A percentile compares a stretch with the other conserved stretches of the same genome.
Conservation (phyloP, 2,329 filamentous ascomycete genomes). For the Ramularia endophylla region DNA sequence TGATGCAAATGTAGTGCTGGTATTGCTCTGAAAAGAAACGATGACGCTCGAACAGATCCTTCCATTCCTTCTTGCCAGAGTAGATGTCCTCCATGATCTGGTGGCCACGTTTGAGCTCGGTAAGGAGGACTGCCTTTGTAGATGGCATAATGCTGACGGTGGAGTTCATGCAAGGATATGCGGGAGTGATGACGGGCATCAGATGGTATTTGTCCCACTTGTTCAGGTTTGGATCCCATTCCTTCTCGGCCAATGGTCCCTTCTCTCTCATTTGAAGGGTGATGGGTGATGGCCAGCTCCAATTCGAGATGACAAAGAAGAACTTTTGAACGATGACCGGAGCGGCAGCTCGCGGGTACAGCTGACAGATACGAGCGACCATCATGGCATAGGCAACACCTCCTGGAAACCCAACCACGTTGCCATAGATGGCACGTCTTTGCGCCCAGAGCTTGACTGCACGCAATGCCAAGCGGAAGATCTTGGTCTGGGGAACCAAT, state of each 20-base stretch:
- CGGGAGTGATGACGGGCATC: slow-evolving; percentile 98
- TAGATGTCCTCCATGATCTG: slow-evolving; percentile 77
- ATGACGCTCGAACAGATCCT: slow-evolving; percentile 81
- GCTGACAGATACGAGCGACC: slow-evolving; percentile 88
- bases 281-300: slow-evolving; percentile 93
- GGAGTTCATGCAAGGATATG: slow-evolving; percentile 96
- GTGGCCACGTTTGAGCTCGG: slow-evolving; percentile 72
- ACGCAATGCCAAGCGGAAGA: slow-evolving; percentile 81
- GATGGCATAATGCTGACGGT: slow-evolving; percentile 91
- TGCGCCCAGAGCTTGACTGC: slow-evolving; percentile 97
- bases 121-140: slow-evolving; percentile 75
- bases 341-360: slow-evolving; percentile 88
- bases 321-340: slow-evolving; percentile 90
- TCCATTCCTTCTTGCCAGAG: slow-evolving; percentile 70
- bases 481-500: slow-evolving; percentile 80
- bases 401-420: slow-evolving; percentile 93
- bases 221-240: slow-evolving; percentile 93
- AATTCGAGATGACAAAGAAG: slow-evolving; percentile 83
- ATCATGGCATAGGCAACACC: slow-evolving; percentile 99
- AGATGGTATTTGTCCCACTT: slow-evolving; percentile 75
- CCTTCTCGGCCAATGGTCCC: slow-evolving; percentile 70
- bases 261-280: slow-evolving; percentile 83
- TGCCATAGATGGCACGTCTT: slow-evolving; percentile 85
- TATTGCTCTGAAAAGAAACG: slow-evolving; percentile 90
- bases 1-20: slow-evolving; percentile 91